Base-by-base conservation (phyloP, 768 basidiomycete species). In the Hydnomerulius pinastri region DNA sequence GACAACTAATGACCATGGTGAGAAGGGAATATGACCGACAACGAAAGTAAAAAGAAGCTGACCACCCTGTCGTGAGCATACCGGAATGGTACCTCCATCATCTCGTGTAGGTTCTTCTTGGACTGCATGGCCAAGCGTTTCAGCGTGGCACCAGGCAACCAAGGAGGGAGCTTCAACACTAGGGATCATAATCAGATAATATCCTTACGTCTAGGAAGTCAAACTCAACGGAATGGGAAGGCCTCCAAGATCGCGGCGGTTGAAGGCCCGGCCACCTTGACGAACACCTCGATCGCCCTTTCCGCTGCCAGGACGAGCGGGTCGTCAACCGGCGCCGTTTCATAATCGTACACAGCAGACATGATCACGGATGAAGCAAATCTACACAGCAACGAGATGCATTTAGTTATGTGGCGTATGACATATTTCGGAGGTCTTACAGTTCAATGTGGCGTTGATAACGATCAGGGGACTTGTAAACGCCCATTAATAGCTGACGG, bases 141-240 rank as follows among this genome's bases (percentile, higher is more conserved):
- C 28, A 69, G 54, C 13, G 50, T 59, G 17, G 73, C 71, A 4
- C 71, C 72, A 3, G 70, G 71, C 33, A 73, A 63, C 72, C 71
- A 73, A 13, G 43, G 41, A 10, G 66, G 66, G 30, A 67, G 57
- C 35, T 55, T 66, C 24, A 67, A 57, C 40, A 67, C 66, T 67
- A 50, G 41, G 43, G 41, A 55, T 46, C 33, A 33, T 29, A 41
- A 18, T 67, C 43, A 42, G 32, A 42, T 48, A 48, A 36, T 23
- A 25, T 27, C 24, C 18, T 9, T 17, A 42, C 20, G 36, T 1
- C 27, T 25, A 50, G 51, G 40, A 35, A 43, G 61, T 47, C 18
- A 40, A 54, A 56, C 51, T 68, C 50, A 24, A 70, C 66, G 48
- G 40, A 67, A 67, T 43, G 66, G 66, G 52, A 67, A 67, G 37